Conservation (phyloP, 257 asterid species). For the Solanum clarkiae region DNA sequence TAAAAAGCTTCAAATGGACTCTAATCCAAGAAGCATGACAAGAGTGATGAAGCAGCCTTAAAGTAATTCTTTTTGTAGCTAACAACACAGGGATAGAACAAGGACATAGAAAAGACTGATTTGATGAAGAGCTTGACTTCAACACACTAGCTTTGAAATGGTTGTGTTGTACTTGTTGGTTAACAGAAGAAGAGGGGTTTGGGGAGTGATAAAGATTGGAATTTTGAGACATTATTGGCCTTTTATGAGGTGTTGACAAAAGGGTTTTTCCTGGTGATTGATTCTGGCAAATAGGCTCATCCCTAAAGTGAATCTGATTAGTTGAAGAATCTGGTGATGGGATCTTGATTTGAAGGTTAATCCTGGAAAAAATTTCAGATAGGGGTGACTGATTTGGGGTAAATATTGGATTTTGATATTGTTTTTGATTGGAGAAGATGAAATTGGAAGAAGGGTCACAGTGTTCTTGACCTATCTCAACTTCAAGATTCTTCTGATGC, state of each 20-base stretch:
- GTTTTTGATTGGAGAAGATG: neutral
- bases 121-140: conserved; percentile 2
- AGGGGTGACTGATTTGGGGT: neutral
- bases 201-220: conserved; percentile 19
- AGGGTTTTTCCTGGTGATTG: conserved; percentile 8
- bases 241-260: conserved; percentile 23
- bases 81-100: conserved; percentile 17
- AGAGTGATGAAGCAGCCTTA: conserved; percentile 22
- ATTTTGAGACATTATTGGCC: conserved; percentile 26
- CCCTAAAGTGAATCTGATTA: neutral
- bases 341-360: conserved; percentile 14
- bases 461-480: conserved; percentile 11
- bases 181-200: neutral
- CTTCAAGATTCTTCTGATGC: conserved; percentile 15
- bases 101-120: conserved; percentile 10
- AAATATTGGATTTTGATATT: neutral
- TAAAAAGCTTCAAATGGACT: conserved; percentile 24
- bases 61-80: conserved; percentile 27
- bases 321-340: conserved; percentile 11
- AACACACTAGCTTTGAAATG: neutral
- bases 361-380: neutral
- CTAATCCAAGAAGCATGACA: conserved; percentile 22
- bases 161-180: neutral
- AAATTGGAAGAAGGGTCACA: conserved; percentile 7
- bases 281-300: conserved; percentile 13